These are phyloP conservation scores for Chaetomium cochliodes DNA, from an alignment of 495 filamentous ascomycete genomes.

Conservation along the genomic window DNA sequence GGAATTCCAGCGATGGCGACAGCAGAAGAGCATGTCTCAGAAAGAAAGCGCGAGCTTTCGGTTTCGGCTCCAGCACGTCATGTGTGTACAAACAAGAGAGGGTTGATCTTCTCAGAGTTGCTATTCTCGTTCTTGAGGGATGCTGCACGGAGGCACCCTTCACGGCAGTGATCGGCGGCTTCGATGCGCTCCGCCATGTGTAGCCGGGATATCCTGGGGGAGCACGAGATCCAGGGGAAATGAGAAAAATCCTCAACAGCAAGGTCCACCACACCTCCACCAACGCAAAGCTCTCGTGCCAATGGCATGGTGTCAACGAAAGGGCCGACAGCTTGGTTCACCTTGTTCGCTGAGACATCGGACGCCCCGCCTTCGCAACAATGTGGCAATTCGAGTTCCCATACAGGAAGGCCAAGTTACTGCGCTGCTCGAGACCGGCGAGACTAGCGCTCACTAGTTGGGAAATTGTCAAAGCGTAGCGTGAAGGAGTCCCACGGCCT, in stretches of 20 bases:
- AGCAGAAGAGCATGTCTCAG: not conserved
- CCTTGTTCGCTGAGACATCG: not conserved
- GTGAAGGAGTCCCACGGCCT: not conserved
- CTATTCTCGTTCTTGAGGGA: not conserved
- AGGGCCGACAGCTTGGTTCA: not conserved
- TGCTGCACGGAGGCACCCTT: not conserved
- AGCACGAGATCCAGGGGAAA: not conserved
- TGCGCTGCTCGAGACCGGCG: not conserved
- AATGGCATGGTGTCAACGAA: not conserved
- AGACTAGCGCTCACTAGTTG: too few species aligned
- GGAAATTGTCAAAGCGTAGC: not conserved
- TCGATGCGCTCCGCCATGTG: not conserved
- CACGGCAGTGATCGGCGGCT: not conserved
- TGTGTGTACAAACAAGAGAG: too few species aligned
- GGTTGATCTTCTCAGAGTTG: too few species aligned
- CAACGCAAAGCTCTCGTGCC: not conserved
- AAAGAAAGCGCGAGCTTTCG: too few species aligned
- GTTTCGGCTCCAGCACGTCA: too few species aligned
- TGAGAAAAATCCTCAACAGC: conserved; percentile 1
- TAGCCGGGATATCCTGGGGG: not conserved
- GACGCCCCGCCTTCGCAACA: not conserved
- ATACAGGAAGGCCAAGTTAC: not conserved
- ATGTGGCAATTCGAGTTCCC: not conserved
- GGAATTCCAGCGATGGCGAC: not conserved
- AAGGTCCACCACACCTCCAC: conserved; percentile 3